Evolutionary conservation across 768 basidiomycete species (phyloP), one percentile per base, ranked within the genome.

Genomic region (Cystobasidium tubakii): DNA sequence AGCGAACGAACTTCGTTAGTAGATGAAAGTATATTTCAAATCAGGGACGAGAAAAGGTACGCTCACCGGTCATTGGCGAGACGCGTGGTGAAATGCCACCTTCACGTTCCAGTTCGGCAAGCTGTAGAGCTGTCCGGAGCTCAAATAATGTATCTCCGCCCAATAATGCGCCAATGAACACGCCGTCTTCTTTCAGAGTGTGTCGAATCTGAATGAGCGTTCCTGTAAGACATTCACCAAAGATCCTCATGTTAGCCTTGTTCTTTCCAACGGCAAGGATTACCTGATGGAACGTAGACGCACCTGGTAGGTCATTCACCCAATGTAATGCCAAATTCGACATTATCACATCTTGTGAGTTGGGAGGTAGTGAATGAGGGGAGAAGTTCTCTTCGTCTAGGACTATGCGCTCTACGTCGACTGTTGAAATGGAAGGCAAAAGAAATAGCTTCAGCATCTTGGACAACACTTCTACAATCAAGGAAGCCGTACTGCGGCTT

Each of bases 81-180:
- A 99, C 82, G 73, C 92, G 90, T 6, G 94, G 93, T n/a, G 93
- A 93, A 67, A 99, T 89, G 0, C 96, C 96, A 7, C 96, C 96
- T 81, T 95, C 89, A 10, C 93, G 87, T 78, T 99, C 95, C 25
- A 88, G 83, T 83, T 98, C 91, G 9, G 96, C 95, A 0, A 99
- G 85, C 79, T 98, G 96, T 31, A 99, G 84, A 2, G 94, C 86
- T 43, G 96, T 94, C 77, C 91, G 84, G 1, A 99, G 84, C 82
- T 99, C 96, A 79, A 97, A 99, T 4, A 99, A 83, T 0, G 93
- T 94, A 74, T 98, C 96, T 1, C 96, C 94, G 19, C 96, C 96
- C 72, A 97, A 87, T 84, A 98, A 89, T 19, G 94, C 92, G 17
- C 89, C 94, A 21, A 99, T 84, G 80, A 99, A 98, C 34, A 97